Percentiles rank a stretch among this genome's conserved stretches.
These are phyloP conservation scores for Sechiopsis laciniata DNA, from an alignment of 306 rosid genomes.

Conservation along the genomic window DNA sequence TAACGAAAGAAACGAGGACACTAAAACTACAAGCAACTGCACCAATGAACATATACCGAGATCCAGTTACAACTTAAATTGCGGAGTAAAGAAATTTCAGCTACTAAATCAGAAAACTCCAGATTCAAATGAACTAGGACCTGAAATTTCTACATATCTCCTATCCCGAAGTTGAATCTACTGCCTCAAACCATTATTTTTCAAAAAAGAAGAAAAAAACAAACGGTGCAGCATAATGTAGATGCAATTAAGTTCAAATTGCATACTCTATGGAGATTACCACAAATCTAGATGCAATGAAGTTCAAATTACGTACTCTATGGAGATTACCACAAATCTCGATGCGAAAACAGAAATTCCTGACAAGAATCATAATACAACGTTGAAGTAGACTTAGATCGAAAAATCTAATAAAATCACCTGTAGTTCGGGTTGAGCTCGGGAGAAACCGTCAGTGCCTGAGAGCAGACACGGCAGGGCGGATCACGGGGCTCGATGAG, in stretches of 20 bases:
- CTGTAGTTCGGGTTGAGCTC: conserved; percentile 76
- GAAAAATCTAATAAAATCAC: conserved; percentile 29
- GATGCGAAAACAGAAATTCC: conserved; percentile 8
- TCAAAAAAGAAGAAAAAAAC: not conserved
- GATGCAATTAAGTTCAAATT: conserved; percentile 1
- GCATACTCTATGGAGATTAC: not conserved
- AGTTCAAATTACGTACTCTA: not conserved
- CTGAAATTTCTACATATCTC: not conserved
- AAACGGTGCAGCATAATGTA: not conserved
- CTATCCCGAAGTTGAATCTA: not conserved
- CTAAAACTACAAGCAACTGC: not conserved
- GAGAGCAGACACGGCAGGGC: conserved; percentile 61
- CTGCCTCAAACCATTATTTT: not conserved
- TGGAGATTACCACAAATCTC: conserved; percentile 12
- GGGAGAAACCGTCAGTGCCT: conserved; percentile 50
- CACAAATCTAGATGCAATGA: conserved; percentile 15
- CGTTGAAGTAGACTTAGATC: not conserved
- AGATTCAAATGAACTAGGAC: not conserved
- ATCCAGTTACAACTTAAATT: not conserved
- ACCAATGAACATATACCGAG: not conserved
- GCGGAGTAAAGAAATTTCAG: not conserved
- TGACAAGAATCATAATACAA: not conserved
- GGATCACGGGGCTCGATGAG: conserved; percentile 66
- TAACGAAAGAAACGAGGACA: not conserved
- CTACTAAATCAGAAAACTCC: not conserved